Conservation (phyloP, 2,329 filamentous ascomycete genomes). For the Amauroascus niger region DNA sequence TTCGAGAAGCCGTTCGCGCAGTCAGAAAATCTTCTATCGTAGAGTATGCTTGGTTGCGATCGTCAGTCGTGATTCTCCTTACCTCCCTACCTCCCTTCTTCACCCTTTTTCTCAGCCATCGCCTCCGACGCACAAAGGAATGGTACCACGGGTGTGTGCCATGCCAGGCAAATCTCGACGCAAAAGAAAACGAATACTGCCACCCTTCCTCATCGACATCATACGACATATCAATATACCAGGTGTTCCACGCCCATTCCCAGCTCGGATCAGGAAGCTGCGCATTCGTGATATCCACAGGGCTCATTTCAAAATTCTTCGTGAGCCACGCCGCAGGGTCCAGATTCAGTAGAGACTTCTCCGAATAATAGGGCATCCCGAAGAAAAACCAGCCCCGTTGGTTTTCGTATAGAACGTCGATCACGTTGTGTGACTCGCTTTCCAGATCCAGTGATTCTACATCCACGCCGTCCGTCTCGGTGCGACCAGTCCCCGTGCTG, state of each 20-base stretch:
- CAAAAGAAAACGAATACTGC: constrained; percentile 91
- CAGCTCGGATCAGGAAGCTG: constrained; percentile 91
- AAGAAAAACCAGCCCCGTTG: constrained; percentile 85
- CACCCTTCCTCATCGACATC: constrained; percentile 84
- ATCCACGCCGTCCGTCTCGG: constrained; percentile 5
- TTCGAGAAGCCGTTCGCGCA: constrained; percentile 35
- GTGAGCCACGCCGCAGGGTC: constrained; percentile 87
- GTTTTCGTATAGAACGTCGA: constrained; percentile 93
- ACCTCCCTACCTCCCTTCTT: constrained; percentile 42
- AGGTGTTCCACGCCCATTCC: constrained; percentile 72
- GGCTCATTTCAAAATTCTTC: constrained; percentile 44
- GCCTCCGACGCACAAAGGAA: constrained; percentile 80
- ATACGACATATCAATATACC: constrained; percentile 69
- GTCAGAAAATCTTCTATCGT: constrained; percentile 8
- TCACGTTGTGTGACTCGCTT: constrained; percentile 37
- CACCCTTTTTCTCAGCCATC: constrained; percentile 75
- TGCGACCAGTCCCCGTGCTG: not conserved
- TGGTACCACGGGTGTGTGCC: constrained; percentile 82
- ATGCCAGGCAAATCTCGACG: constrained; percentile 70
- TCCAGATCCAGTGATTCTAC: constrained; percentile 14
- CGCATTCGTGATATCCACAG: constrained; percentile 69
- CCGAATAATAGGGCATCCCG: constrained; percentile 80
- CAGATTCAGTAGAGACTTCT: constrained; percentile 70
- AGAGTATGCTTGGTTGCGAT: not conserved
- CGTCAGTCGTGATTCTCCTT: not conserved